phyloP scores from a whole-genome alignment of 2,329 filamentous ascomycete genomes.

The Geosmithia flava region DNA sequence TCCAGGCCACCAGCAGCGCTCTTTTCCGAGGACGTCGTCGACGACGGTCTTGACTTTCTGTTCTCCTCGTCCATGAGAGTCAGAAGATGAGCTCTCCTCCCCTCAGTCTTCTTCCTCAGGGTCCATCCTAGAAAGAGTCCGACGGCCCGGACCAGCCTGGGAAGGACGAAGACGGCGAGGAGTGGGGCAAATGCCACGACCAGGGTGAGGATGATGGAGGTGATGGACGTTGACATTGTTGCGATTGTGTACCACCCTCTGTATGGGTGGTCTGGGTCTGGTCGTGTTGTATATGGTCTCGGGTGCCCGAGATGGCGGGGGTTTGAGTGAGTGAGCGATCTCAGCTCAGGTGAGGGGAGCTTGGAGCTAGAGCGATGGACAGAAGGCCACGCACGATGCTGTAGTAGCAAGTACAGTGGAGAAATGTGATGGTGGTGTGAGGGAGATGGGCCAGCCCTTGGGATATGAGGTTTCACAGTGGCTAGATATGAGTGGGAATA shows the following conservation, averaged over 20 bases:
- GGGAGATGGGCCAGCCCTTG: no score
- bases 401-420: no score
- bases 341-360: no score
- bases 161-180: constrained; percentile 1
- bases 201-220: background rate
- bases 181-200: constrained; percentile 2
- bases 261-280: no score
- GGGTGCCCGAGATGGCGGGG: background rate
- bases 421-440: no score
- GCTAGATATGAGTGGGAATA: no score
- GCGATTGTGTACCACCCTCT: no score
- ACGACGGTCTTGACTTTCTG: constrained; percentile 12
- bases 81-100: constrained; percentile 45
- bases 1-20: constrained; percentile 10
- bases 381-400: no score
- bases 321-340: no score
- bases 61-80: constrained; percentile 35
- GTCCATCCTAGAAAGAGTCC: constrained; percentile 44
- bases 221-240: background rate
- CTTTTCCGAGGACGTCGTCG: constrained; percentile 10
- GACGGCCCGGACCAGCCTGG: constrained; percentile 18
- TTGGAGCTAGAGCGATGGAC: no score
- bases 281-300: background rate
- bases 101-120: constrained; percentile 50
- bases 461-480: no score